These are phyloP conservation scores for Yamadazyma kitorensis DNA, from an alignment of 805 yeast genomes.

Conservation along the genomic window DNA sequence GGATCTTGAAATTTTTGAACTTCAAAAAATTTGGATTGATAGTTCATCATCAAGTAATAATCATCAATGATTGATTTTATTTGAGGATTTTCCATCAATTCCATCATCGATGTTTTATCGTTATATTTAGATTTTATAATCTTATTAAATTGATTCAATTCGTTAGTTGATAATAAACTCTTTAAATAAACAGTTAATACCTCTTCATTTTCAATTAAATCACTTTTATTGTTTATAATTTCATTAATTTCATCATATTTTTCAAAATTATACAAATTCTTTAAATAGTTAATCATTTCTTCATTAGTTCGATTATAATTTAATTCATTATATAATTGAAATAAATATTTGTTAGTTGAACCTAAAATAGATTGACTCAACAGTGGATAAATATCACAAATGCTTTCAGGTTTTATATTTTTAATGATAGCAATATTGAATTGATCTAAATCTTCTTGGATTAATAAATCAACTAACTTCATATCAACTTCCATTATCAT, in stretches of 20 bases:
- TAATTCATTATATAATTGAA: slow-evolving; percentile 8
- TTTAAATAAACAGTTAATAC: slow-evolving; percentile 1
- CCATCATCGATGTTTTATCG: too few relatives aligned
- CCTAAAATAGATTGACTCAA: background rate
- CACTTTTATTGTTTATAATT: slow-evolving; percentile 2
- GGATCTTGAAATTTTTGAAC: too few relatives aligned
- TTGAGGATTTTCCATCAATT: too few relatives aligned
- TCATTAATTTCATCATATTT: slow-evolving; percentile 4
- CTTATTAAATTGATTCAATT: too few relatives aligned
- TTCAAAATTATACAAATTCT: slow-evolving; percentile 5
- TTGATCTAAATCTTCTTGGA: slow-evolving; percentile 13
- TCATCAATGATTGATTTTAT: too few relatives aligned
- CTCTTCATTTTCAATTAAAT: background rate
- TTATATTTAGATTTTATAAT: too few relatives aligned
- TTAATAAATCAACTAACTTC: slow-evolving; percentile 4
- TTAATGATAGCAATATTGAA: slow-evolving; percentile 12
- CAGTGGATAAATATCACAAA: too few relatives aligned
- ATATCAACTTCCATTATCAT: slow-evolving; percentile 4
- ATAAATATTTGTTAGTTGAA: slow-evolving; percentile 10
- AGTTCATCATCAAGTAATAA: too few relatives aligned
- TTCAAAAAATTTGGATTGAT: too few relatives aligned
- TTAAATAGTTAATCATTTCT: slow-evolving; percentile 6
- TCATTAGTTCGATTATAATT: background rate
- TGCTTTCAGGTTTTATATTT: background rate
- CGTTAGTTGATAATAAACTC: slow-evolving; percentile 4